Evolutionary conservation across 305 asterid species (phyloP), one percentile per base, ranked within the genome.

Genomic region (Fraxinus dipetala): DNA sequence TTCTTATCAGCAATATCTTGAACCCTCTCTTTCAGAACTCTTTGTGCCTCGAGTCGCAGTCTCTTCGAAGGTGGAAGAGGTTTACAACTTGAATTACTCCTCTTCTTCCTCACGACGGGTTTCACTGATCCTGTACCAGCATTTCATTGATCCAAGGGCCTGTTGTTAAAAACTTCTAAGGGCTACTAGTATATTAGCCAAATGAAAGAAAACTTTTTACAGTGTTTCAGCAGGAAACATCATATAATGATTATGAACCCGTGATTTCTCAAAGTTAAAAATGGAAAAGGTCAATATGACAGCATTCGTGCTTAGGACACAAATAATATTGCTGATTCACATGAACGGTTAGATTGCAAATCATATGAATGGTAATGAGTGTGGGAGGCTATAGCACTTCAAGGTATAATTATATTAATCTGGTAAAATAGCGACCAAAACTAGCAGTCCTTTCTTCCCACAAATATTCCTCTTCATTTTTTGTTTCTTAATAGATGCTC

Each of bases 11-110:
- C 99, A 78, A 96, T 96, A 72, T 94, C 97, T 84, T 96, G 99
- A 85, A 96, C 98, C 90, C 96, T 91, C 86, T 93, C 98, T 89
- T 95, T 96, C 48, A 96, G 93, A 75, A 96, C 99, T 91, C 99
- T 93, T 82, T 94, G 98, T 61, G 99, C 99, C 88, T 96, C 98
- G 13, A 94, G 97, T 72, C 99, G 88, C 67, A 96, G 88, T 89
- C 99, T 93, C 90, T 96, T 94, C 7, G 99, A 96, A 72, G 99
- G 99, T 1, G 99, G 98, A 82, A 94, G 97, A 80, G 98, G 96
- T 88, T 93, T 94, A 81, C 93, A 88, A 81, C 95, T 89, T 74
- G 89, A 81, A 78, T 80, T 92, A 59, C 81, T 90, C 89, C 88
- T 94, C 90, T 91, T 93, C 91, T 88, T 84, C 89, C 83, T 89